Percentiles rank a stretch among this genome's conserved stretches.
These are phyloP conservation scores for Aspergillus japonicus DNA, from an alignment of 2,329 filamentous ascomycete genomes.

Conservation along the genomic window DNA sequence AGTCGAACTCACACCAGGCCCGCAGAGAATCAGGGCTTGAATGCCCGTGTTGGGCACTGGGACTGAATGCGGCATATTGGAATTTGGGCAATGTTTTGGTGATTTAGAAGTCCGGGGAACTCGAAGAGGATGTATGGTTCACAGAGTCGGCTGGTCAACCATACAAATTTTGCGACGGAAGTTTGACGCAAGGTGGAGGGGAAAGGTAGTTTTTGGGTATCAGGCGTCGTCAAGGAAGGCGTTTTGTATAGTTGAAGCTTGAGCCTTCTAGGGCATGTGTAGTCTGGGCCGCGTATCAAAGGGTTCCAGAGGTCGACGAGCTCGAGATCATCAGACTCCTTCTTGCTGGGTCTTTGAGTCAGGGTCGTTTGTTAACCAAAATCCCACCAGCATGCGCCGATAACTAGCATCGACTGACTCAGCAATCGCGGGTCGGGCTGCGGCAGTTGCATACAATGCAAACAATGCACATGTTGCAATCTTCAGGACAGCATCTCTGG, in stretches of 20 bases:
- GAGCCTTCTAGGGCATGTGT: background rate
- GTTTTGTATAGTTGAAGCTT: background rate
- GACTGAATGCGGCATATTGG: constrained; percentile 31
- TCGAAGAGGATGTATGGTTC: background rate
- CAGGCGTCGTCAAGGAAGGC: background rate
- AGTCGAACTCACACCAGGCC: constrained; percentile 37
- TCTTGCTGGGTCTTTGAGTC: background rate
- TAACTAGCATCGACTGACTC: constrained; percentile 10
- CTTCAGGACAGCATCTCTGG: background rate
- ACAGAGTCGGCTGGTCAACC: background rate
- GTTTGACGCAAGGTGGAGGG: background rate
- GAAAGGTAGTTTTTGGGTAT: background rate
- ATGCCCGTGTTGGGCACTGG: constrained; percentile 58
- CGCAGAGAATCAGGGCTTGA: constrained; percentile 50
- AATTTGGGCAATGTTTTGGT: background rate
- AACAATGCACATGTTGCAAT: constrained; percentile 20
- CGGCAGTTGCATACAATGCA: constrained; percentile 28
- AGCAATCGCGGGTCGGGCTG: constrained; percentile 14
- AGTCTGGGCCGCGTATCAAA: background rate
- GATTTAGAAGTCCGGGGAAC: background rate
- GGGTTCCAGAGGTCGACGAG: background rate
- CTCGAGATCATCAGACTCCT: background rate
- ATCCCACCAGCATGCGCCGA: constrained; percentile 12
- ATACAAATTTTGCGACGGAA: background rate
- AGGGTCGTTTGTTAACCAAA: background rate